Evolutionary conservation across 768 basidiomycete species (phyloP), one percentile per base, ranked within the genome.

Genomic region (Krasilnikovozyma curviuscula): DNA sequence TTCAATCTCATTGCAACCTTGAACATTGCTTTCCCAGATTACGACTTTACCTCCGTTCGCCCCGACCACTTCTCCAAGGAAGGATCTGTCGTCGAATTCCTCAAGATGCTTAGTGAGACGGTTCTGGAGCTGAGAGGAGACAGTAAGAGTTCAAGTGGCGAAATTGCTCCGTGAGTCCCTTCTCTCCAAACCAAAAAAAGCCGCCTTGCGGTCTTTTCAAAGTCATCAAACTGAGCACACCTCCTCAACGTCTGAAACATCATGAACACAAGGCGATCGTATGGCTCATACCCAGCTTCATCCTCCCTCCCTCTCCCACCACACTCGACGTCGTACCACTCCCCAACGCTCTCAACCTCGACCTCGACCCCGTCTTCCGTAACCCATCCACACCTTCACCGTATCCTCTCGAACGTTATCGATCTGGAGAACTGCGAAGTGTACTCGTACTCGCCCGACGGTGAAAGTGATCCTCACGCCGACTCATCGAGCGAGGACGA

Each of bases 11-110:
- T 97, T 59, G 82, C 85, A 28, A 86, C 88, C 3, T 79, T 98
- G 59, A 98, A 98, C 69, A 76, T 85, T 59, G 89, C 91, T 6
- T 98, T 89, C 62, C 91, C 91, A 2, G 91, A 97, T 73, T 75
- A 95, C 68, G 89, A 95, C 61, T 98, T 97, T 69, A 83, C 83
- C 7, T 80, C 83, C 63, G 80, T 93, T 44, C 76, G 81, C 24
- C 83, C 88, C 0, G 78, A 79, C 9, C 81, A 91, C 57, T 98
- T 98, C 66, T 77, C 73, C 61, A 24, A 40, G 6, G 50, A 52
- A 45, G 41, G 46, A 28, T 33, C 37, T 27, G 50, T 52, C n/a
- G 37, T 31, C 30, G 44, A 52, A 19, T 44, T 52, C 7, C 44
- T 52, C 7, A 37, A 39, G 9, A 44, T 46, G 40, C 38, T 52